Evolutionary conservation across 768 basidiomycete species (phyloP), one percentile per base, ranked within the genome.

Genomic region (Pleurotus salmoneostramineus): DNA sequence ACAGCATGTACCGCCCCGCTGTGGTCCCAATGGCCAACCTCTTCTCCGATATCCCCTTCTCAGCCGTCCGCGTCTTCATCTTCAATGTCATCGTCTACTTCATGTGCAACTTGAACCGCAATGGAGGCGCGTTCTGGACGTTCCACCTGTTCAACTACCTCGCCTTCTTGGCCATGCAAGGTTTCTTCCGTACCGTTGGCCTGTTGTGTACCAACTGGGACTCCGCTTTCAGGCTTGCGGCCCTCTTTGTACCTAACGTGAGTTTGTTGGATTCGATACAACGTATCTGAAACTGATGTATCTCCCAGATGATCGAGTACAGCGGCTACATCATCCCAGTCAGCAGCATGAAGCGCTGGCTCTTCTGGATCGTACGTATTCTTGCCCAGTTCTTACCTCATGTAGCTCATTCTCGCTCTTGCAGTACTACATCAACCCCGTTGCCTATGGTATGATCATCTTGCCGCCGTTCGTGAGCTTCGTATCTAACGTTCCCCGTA

Each of bases 141-240:
- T 85, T 80, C 74, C 84, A 87, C 66, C 70, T 94, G 17, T 78
- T 89, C 70, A 77, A 78, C 50, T 88, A 88, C 60, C 15, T 82
- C 27, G 80, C 83, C 1, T 91, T 82, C 68, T 74, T 93, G 52
- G 69, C 83, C 21, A 88, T 94, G 84, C 88, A 91, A 70, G 89
- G 85, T 0, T 91, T 94, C 77, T 96, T 95, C 83, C 76, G 91
- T 42, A 84, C 84, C 0, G 80, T 89, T 58, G 88, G 88, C 33
- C 68, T 79, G 15, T 65, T 81, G 12, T 79, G 77, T 65, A 74
- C 73, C 43, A 77, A 74, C 58, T 79, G 79, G 60, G 72, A 80
- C 60, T 63, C 74, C 1, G 78, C 80, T 1, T 78, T 80, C 70
- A 57, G 74, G 58, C 74, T 83, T 32, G 82, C 78, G 34, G 81